These are phyloP conservation scores for Dendrobium nobile DNA, from an alignment of 106 monocot genomes.

Conservation along the genomic window DNA sequence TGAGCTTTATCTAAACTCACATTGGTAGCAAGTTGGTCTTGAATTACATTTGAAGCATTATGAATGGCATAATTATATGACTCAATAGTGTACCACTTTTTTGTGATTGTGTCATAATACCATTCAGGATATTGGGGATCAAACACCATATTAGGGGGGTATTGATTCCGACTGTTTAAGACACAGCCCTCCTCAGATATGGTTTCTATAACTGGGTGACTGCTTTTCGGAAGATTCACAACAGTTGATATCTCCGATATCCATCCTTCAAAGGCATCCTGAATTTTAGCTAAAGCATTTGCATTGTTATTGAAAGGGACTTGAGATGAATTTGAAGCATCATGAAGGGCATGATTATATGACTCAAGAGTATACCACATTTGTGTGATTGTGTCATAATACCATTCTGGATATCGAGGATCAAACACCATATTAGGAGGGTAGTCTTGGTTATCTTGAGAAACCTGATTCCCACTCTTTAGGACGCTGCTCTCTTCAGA, in stretches of 20 bases:
- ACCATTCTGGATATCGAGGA: conserved; percentile 91
- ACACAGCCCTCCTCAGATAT: conserved; percentile 39
- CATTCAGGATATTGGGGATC: conserved; percentile 92
- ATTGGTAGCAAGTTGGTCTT: conserved; percentile 16
- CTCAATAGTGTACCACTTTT: conserved; percentile 75
- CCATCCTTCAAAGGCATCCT: conserved; percentile 9
- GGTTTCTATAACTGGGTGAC: conserved; percentile 37
- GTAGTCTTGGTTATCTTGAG: conserved; percentile 39
- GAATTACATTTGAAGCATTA: conserved; percentile 11
- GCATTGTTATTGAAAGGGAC: conserved; percentile 15
- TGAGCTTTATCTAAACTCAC: background rate
- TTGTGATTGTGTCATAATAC: conserved; percentile 85
- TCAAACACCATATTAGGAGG: conserved; percentile 96
- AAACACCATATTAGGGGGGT: conserved; percentile 93
- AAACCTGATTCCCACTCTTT: conserved; percentile 28
- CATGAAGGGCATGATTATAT: conserved; percentile 36
- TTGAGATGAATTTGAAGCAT: conserved; percentile 14
- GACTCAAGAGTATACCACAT: conserved; percentile 82
- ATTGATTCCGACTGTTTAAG: conserved; percentile 30
- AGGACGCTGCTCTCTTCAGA: conserved; percentile 30
- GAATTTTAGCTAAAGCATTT: background rate
- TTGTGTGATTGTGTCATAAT: conserved; percentile 79
- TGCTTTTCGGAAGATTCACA: conserved; percentile 31
- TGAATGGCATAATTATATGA: conserved; percentile 50
- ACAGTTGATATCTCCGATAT: conserved; percentile 21